phyloP scores from a whole-genome alignment of 352 stramenopile species.

The Plasmopara halstedii region DNA sequence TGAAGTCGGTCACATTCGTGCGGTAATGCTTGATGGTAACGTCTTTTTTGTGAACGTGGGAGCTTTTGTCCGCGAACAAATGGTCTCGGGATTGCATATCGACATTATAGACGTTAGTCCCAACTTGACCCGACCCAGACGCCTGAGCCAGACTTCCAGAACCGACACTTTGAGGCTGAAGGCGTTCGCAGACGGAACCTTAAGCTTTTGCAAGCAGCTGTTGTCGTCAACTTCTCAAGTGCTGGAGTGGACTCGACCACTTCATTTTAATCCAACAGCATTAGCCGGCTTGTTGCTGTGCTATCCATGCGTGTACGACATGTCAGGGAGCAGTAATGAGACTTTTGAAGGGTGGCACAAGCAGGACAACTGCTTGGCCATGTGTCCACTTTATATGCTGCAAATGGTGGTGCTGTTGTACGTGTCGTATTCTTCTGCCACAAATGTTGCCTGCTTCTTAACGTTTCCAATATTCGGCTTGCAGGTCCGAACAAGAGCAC shows the following conservation, averaged over 20 bases:
- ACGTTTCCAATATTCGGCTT: slow-evolving; percentile 5
- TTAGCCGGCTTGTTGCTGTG: slow-evolving; percentile 36
- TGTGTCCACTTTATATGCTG: slow-evolving; percentile 40
- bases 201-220: slow-evolving; percentile 13
- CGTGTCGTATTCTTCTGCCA: slow-evolving; percentile 2
- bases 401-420: slow-evolving; percentile 13
- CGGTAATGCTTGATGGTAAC: slow-evolving; percentile 30
- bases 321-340: slow-evolving; percentile 4
- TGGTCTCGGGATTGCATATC: slow-evolving; percentile 10
- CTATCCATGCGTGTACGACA: slow-evolving; percentile 38
- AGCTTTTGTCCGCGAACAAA: slow-evolving; percentile 29
- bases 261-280: slow-evolving; percentile 16
- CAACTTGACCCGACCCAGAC: slow-evolving; percentile 6
- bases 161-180: slow-evolving; percentile 1
- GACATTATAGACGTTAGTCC: slow-evolving; percentile 32
- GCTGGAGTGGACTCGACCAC: slow-evolving; percentile 10
- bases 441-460: slow-evolving; percentile 2
- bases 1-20: slow-evolving; percentile 10
- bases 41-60: slow-evolving; percentile 36
- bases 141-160: slow-evolving; percentile 3
- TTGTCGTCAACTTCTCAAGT: slow-evolving; percentile 7
- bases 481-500: slow-evolving; percentile 8
- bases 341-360: slow-evolving; percentile 14
- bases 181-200: slow-evolving; percentile 6
- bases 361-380: slow-evolving; percentile 44